Percentiles rank a stretch among this genome's conserved stretches.
Conservation (phyloP, 169 alveolate species). For the Eimeria falciformis region DNA sequence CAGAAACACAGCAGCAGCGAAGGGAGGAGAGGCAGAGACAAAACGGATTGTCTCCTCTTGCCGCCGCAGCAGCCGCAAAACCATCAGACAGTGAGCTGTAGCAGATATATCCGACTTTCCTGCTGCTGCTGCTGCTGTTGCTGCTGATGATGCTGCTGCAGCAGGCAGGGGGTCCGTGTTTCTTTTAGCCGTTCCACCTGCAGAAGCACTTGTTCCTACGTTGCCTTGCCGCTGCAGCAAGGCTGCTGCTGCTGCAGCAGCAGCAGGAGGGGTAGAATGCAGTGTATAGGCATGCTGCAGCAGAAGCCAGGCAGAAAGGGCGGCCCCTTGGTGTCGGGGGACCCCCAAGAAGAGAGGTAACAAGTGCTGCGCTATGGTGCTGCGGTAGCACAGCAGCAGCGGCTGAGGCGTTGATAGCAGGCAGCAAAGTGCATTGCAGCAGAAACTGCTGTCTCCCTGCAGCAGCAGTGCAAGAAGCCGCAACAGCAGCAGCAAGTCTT, state of each 20-base stretch:
- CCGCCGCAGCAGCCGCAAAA: constrained; percentile 28
- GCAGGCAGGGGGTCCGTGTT: constrained; percentile 23
- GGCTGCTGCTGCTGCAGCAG: constrained; percentile 50
- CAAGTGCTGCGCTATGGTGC: constrained; percentile 40
- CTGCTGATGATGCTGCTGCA: constrained; percentile 48
- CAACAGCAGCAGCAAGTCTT: constrained; percentile 35
- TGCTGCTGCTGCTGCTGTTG: constrained; percentile 55
- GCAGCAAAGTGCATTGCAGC: constrained; percentile 38
- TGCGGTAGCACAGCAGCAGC: constrained; percentile 51
- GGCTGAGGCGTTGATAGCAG: constrained; percentile 22
- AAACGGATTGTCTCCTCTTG: constrained; percentile 1
- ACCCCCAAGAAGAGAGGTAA: constrained; percentile 33
- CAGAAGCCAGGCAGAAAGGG: constrained; percentile 23
- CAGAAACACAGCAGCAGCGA: constrained; percentile 27
- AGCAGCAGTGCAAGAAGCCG: constrained; percentile 45
- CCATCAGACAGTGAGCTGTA: constrained; percentile 36
- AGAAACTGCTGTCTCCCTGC: constrained; percentile 57
- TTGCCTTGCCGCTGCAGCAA: constrained; percentile 14
- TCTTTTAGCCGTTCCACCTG: constrained; percentile 1
- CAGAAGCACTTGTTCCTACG: constrained; percentile 9
- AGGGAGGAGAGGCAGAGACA: constrained; percentile 2
- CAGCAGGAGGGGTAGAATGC: constrained; percentile 33
- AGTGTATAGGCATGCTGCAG: constrained; percentile 47
- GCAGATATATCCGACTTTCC: not conserved
- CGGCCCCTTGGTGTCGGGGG: constrained; percentile 5